These are phyloP conservation scores for Annulohypoxylon truncatum DNA, from an alignment of 2,329 filamentous ascomycete genomes.

Conservation along the genomic window DNA sequence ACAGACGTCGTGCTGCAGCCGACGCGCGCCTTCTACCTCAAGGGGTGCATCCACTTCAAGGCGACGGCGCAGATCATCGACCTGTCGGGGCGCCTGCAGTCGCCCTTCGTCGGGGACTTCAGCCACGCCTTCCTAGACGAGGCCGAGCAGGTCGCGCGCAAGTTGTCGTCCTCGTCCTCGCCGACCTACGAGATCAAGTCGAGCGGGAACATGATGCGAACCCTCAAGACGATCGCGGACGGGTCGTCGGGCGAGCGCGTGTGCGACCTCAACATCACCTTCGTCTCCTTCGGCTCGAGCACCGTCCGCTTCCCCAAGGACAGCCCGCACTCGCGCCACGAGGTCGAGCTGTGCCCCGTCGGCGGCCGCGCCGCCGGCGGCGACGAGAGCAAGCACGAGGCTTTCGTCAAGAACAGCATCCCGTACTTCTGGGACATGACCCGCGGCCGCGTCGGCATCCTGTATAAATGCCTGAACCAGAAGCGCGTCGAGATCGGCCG, in stretches of 20 bases:
- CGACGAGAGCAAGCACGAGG: constrained; percentile 48
- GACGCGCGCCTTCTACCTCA: constrained; percentile 48
- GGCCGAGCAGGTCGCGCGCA: constrained; percentile 37
- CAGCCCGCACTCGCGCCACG: constrained; percentile 48
- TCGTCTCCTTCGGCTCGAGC: constrained; percentile 49
- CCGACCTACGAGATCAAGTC: constrained; percentile 47
- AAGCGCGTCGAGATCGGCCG: constrained; percentile 49
- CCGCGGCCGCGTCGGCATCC: constrained; percentile 44
- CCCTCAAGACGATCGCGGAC: constrained; percentile 50
- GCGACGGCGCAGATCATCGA: constrained; percentile 47
- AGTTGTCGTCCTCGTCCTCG: constrained; percentile 25
- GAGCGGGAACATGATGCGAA: constrained; percentile 53
- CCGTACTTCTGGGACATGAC: constrained; percentile 54
- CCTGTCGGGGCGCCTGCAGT: constrained; percentile 42
- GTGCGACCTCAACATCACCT: constrained; percentile 53
- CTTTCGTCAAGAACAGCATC: constrained; percentile 49
- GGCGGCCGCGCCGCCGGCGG: constrained; percentile 38
- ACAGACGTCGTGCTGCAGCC: constrained; percentile 42
- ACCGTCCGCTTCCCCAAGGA: constrained; percentile 48
- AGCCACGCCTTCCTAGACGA: constrained; percentile 48
- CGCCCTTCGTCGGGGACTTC: constrained; percentile 48
- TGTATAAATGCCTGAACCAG: constrained; percentile 53
- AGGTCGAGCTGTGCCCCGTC: constrained; percentile 49
- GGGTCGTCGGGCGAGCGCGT: constrained; percentile 41
- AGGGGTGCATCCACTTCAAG: constrained; percentile 52